These are phyloP conservation scores for Heliamphora pulchella DNA, from an alignment of 179 eudicot genomes.

Conservation along the genomic window DNA sequence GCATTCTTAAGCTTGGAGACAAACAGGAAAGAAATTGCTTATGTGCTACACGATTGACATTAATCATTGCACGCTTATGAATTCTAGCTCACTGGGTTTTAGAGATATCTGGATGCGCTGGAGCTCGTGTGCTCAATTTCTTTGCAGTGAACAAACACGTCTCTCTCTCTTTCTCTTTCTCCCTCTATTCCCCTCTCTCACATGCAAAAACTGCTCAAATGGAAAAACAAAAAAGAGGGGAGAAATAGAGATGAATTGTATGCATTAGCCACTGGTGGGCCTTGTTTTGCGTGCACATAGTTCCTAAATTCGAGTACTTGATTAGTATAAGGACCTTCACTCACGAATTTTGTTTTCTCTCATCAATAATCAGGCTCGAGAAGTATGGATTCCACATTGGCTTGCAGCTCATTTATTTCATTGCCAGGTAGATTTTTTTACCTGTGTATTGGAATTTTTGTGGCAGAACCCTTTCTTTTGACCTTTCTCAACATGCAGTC, in stretches of 20 bases:
- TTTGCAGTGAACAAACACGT: background rate
- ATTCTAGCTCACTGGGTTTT: background rate
- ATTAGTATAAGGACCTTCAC: background rate
- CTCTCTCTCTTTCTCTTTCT: too few relatives aligned
- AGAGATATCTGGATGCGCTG: background rate
- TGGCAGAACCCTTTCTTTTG: background rate
- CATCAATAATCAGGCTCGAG: conserved; percentile 44
- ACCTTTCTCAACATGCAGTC: conserved; percentile 36
- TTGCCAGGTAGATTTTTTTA: conserved; percentile 36
- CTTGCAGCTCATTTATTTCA: conserved; percentile 43
- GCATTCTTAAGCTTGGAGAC: background rate
- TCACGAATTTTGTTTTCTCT: conserved; percentile 2
- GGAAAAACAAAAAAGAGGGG: background rate
- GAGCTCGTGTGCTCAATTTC: background rate
- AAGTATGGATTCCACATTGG: conserved; percentile 81
- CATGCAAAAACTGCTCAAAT: background rate
- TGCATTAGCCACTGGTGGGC: background rate
- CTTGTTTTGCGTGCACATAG: background rate
- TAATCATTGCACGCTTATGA: background rate
- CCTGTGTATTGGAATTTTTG: background rate
- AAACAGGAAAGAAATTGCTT: too few relatives aligned
- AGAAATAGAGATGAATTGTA: background rate
- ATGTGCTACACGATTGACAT: too few relatives aligned
- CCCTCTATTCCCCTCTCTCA: too few relatives aligned
- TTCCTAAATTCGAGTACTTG: conserved; percentile 4